phyloP scores from a whole-genome alignment of 1,284 basidiomycete genomes.

The Porphyrellus sp. region DNA sequence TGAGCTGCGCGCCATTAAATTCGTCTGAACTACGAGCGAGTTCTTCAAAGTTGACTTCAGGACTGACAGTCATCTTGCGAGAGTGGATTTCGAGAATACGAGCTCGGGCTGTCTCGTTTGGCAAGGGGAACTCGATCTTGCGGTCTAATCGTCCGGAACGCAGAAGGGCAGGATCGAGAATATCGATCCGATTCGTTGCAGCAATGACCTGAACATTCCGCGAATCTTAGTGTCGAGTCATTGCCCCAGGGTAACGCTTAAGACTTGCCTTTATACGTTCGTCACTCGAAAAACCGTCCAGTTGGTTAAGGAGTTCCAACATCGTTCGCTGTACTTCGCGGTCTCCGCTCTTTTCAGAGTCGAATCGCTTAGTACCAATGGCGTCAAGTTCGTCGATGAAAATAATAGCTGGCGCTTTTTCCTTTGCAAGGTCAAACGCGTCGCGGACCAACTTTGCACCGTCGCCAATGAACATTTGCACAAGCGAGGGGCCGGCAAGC shows the following conservation, averaged over 20 bases:
- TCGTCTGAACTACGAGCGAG: slow-evolving; percentile 93
- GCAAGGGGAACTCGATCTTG: slow-evolving; percentile 93
- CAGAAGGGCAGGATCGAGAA: slow-evolving; percentile 95
- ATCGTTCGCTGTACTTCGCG: slow-evolving; percentile 99
- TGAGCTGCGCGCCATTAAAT: slow-evolving; percentile 95
- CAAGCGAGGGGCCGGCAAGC: slow-evolving; percentile 95
- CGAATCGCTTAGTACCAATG: slow-evolving; percentile 96
- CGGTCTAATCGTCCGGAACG: slow-evolving; percentile 96
- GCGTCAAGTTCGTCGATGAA: slow-evolving; percentile 99
- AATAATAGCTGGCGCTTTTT: slow-evolving; percentile 98
- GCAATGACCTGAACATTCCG: slow-evolving; percentile 81
- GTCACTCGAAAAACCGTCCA: slow-evolving; percentile 96
- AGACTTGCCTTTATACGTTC: slow-evolving; percentile 86
- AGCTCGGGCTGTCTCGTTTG: slow-evolving; percentile 92
- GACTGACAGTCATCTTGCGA: slow-evolving; percentile 86
- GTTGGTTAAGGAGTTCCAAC: slow-evolving; percentile 97
- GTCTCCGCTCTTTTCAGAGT: slow-evolving; percentile 98
- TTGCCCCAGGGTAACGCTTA: neutral
- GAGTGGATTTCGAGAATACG: slow-evolving; percentile 97
- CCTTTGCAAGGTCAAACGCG: slow-evolving; percentile 94
- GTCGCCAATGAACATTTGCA: slow-evolving; percentile 99
- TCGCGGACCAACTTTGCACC: slow-evolving; percentile 97
- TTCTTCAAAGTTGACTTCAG: slow-evolving; percentile 88
- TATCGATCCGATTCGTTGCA: slow-evolving; percentile 98
- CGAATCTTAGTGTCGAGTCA: slow-evolving; percentile 3